phyloP scores from a whole-genome alignment of 768 basidiomycete species.

The Trichaptum fuscoviolaceum region DNA sequence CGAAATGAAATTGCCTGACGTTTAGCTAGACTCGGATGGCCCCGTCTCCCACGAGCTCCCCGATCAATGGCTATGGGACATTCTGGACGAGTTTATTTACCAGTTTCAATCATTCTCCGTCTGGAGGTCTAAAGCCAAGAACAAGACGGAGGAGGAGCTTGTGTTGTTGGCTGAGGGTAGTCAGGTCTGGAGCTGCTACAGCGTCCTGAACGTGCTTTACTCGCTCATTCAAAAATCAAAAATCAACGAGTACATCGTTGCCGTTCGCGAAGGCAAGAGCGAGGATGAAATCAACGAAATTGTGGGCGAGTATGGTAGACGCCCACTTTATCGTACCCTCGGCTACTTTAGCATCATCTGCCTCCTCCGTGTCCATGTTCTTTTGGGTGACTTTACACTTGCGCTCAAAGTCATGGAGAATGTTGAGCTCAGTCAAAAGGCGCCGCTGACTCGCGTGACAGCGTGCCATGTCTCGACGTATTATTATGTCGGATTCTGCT shows the following conservation, averaged over 20 bases:
- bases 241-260: constrained; percentile 88
- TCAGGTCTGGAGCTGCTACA: constrained; percentile 95
- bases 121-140: constrained; percentile 80
- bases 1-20: background rate
- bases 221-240: constrained; percentile 96
- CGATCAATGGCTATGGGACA: constrained; percentile 98
- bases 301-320: constrained; percentile 86
- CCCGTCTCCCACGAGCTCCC: constrained; percentile 92
- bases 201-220: constrained; percentile 96
- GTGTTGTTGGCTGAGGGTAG: constrained; percentile 72
- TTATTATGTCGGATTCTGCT: constrained; percentile 96
- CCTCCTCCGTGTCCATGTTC: constrained; percentile 89
- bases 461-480: constrained; percentile 95
- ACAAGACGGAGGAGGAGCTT: constrained; percentile 88
- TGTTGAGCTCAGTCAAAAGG: constrained; percentile 88
- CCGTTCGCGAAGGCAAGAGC: constrained; percentile 73
- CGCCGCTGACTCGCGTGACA: constrained; percentile 89
- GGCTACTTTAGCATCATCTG: constrained; percentile 98
- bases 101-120: constrained; percentile 96
- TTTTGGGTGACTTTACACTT: constrained; percentile 93
- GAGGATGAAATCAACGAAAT: constrained; percentile 80
- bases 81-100: constrained; percentile 96
- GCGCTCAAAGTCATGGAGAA: constrained; percentile 94
- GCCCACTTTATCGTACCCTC: constrained; percentile 88
- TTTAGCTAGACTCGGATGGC: constrained; percentile 74